Conservation (phyloP, 768 basidiomycete genomes). For the Pleurotus tuoliensis region DNA sequence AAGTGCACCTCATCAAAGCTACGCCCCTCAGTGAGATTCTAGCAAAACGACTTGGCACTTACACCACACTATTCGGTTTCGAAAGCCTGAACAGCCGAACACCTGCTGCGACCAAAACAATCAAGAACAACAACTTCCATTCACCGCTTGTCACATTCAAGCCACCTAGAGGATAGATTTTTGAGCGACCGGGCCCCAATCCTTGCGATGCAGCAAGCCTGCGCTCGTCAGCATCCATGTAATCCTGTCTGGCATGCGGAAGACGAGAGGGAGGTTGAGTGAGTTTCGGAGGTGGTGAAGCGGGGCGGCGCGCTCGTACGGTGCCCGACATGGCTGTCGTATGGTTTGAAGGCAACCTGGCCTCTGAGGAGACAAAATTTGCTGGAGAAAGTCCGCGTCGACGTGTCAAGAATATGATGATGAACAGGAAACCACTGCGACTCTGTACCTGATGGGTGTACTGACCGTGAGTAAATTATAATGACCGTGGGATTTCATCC, state of each 20-base stretch:
- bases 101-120: constrained; percentile 67
- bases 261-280: constrained; percentile 47
- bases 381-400: not conserved
- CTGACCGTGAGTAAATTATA: too few species aligned
- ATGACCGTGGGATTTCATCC: too few species aligned
- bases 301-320: constrained; percentile 65
- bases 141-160: constrained; percentile 66
- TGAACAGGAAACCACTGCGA: not conserved
- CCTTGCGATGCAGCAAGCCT: constrained; percentile 68
- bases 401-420: constrained; percentile 3
- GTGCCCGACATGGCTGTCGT: constrained; percentile 35
- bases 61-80: constrained; percentile 91
- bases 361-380: not conserved
- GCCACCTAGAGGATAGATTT: constrained; percentile 51
- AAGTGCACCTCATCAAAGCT: constrained; percentile 99
- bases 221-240: constrained; percentile 71
- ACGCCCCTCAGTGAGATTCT: not conserved
- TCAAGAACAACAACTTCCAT: constrained; percentile 64
- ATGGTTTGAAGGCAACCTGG: constrained; percentile 4
- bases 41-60: constrained; percentile 28
- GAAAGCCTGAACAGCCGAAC: constrained; percentile 87
- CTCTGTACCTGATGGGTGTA: too few species aligned
- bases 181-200: constrained; percentile 46
- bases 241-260: constrained; percentile 60
- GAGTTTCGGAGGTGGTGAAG: constrained; percentile 59